These are phyloP conservation scores for Ophiognomonia clavigignenti-juglandacearum DNA, from an alignment of 2,329 filamentous ascomycete species.

Conservation along the genomic window DNA sequence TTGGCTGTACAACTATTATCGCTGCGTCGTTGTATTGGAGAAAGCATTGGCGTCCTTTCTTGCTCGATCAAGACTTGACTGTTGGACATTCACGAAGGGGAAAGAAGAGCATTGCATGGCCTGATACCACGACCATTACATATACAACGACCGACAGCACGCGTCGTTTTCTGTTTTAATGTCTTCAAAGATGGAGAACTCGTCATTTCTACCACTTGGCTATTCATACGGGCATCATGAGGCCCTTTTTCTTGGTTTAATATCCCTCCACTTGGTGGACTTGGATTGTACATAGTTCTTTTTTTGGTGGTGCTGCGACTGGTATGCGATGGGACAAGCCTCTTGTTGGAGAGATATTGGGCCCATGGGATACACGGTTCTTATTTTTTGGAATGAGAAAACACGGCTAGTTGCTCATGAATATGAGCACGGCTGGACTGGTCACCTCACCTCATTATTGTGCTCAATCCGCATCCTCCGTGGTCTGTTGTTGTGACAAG, in stretches of 20 bases:
- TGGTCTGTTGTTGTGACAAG: too few relatives aligned
- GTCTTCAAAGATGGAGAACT: neutral
- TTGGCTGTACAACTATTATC: conserved; percentile 5
- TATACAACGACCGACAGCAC: conserved; percentile 6
- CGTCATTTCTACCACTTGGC: conserved; percentile 2
- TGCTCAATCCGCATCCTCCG: too few relatives aligned
- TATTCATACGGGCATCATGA: neutral
- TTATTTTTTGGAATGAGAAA: conserved; percentile 9
- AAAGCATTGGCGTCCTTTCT: conserved; percentile 13
- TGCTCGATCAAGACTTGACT: conserved; percentile 3
- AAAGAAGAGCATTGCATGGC: conserved; percentile 3
- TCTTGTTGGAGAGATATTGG: neutral
- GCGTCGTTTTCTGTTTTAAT: conserved; percentile 8
- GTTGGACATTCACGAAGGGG: conserved; percentile 9
- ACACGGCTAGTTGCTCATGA: too few relatives aligned
- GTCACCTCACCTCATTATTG: too few relatives aligned
- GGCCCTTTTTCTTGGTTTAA: conserved; percentile 1
- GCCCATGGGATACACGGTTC: conserved; percentile 3
- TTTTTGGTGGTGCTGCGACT: neutral
- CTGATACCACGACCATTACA: conserved; percentile 1
- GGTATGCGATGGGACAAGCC: neutral
- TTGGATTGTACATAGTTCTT: conserved; percentile 4
- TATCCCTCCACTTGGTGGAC: conserved; percentile 3
- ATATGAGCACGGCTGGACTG: too few relatives aligned
- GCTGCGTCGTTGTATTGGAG: neutral